Evolutionary conservation across 1,284 basidiomycete genomes (phyloP).

Genomic region (Ceratobasidium sp.): DNA sequence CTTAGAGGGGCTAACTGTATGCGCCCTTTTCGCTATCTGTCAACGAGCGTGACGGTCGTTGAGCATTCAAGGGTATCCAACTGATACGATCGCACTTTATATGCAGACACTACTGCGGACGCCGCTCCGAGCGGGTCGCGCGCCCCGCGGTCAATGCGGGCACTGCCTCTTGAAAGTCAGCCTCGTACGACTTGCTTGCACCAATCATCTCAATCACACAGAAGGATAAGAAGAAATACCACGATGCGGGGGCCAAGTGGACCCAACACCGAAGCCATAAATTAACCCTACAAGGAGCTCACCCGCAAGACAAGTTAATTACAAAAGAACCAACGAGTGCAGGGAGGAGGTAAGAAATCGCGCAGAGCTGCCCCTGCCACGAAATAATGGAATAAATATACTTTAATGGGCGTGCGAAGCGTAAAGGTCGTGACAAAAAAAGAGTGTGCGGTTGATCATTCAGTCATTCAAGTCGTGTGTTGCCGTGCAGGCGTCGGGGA

Average conservation of each 20-base stretch:
- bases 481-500: constrained; percentile 38
- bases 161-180: neutral
- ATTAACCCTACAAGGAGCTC: constrained; percentile 40
- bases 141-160: neutral
- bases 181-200: neutral
- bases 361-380: constrained; percentile 38
- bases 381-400: constrained; percentile 31
- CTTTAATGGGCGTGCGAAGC: constrained; percentile 7
- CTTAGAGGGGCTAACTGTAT: neutral
- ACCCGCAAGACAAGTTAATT: constrained; percentile 29
- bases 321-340: constrained; percentile 27
- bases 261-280: constrained; percentile 37
- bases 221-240: constrained; percentile 8
- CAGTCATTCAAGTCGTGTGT: constrained; percentile 14
- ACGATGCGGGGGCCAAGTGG: constrained; percentile 38
- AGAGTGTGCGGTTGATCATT: constrained; percentile 29
- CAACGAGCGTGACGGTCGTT: neutral
- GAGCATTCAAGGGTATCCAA: neutral
- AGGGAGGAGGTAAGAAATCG: constrained; percentile 42
- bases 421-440: constrained; percentile 15
- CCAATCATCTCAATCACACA: neutral
- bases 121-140: constrained; percentile 7
- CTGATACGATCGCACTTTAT: neutral
- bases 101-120: neutral
- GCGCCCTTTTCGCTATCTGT: constrained; percentile 10